These are phyloP conservation scores for Lipomyces orientalis DNA, from an alignment of 805 yeast species.

Conservation along the genomic window DNA sequence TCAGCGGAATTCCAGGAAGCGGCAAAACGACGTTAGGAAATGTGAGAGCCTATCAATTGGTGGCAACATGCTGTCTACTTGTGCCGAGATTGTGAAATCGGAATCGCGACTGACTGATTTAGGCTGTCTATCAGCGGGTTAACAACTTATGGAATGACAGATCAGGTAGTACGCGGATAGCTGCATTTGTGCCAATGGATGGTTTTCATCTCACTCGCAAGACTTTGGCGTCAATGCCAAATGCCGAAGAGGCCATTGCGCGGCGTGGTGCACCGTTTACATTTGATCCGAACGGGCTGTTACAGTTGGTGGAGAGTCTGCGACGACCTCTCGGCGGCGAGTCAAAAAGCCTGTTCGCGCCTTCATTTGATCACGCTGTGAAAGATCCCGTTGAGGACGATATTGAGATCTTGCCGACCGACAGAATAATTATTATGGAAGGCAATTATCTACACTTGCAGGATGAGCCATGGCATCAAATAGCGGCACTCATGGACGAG, in stretches of 20 bases:
- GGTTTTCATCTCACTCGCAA: conserved; percentile 71
- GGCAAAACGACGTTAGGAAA: conserved; percentile 33
- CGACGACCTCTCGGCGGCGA: conserved; percentile 39
- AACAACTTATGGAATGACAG: conserved; percentile 13
- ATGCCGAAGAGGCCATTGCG: conserved; percentile 61
- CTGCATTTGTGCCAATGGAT: conserved; percentile 66
- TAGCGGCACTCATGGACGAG: conserved; percentile 50
- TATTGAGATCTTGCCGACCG: conserved; percentile 52
- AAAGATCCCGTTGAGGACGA: conserved; percentile 69
- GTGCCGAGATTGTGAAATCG: background rate
- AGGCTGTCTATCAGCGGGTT: conserved; percentile 25
- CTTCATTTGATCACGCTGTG: conserved; percentile 73
- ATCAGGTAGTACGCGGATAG: conserved; percentile 18
- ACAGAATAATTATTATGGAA: conserved; percentile 69
- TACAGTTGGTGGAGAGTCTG: conserved; percentile 46
- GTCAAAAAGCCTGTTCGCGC: conserved; percentile 46
- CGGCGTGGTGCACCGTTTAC: conserved; percentile 88
- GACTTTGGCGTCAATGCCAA: conserved; percentile 55
- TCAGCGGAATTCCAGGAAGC: conserved; percentile 33
- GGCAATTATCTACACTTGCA: conserved; percentile 73
- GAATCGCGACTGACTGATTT: background rate
- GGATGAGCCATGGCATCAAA: conserved; percentile 63
- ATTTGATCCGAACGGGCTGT: conserved; percentile 66
- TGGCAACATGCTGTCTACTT: background rate
- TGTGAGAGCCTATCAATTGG: conserved; percentile 10